Evolutionary conservation across 495 filamentous ascomycete genomes (phyloP), one percentile per base, ranked within the genome.

Genomic region (Astrothelium subdiscretum): DNA sequence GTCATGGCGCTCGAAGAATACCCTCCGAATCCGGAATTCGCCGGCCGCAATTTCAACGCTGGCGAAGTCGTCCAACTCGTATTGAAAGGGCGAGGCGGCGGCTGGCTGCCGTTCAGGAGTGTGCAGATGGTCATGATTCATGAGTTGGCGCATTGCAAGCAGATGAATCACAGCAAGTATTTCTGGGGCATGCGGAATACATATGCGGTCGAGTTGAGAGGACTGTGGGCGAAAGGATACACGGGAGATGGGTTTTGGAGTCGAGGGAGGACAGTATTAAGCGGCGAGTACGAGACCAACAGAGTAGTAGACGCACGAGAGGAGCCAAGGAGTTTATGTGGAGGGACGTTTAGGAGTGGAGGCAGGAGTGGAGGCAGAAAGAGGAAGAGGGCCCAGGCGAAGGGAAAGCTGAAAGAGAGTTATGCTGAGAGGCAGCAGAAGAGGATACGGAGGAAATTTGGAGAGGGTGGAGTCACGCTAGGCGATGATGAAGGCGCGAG

Each of bases 61-160:
- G 89, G 89, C n/a, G 89, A 91, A 72, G 82, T 88, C 42, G 81
- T 92, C 58, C 88, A 92, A 70, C 77, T 92, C 1, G 89, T 92
- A 12, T 80, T 92, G 38, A 84, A 83, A 66, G 78, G 84, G 3
- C 65, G 64, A 48, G 77, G 77, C 0, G 82, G 83, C 5, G 75
- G 78, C 59, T 92, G 89, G 89, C 74, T 92, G 31, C 83, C 86
- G 1, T 89, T 91, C 68, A 74, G 81, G 57, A 85, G 85, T 62
- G 87, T 92, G 18, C 85, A 89, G 75, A 89, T 91, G 84, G 87
- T 91, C 32, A 91, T 92, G 87, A 87, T 90, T 82, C 87, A 90
- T 67, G 75, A 79, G 65, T 74, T 92, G 20, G 89, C 89, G 20
- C 89, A 92, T 67, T 87, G 84, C 74, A 84, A 88, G 71, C 83